Evolutionary conservation across 805 yeast genomes (phyloP).

Genomic region (Ogataea trehalophila): DNA sequence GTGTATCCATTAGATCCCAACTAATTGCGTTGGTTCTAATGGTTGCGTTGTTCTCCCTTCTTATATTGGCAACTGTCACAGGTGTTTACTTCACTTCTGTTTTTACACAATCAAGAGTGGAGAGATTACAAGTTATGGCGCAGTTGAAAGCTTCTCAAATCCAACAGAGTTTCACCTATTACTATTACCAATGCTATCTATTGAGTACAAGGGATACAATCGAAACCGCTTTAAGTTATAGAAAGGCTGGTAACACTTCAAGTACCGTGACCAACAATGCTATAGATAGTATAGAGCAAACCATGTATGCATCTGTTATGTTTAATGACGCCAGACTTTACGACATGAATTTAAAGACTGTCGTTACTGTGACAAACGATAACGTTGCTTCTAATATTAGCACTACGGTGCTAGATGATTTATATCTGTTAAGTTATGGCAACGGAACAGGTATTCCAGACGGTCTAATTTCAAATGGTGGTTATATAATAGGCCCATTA

Average conservation of each 20-base stretch:
- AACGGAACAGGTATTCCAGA: conserved; percentile 34
- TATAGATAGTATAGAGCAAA: conserved; percentile 48
- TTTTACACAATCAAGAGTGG: conserved; percentile 58
- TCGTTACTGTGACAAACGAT: conserved; percentile 39
- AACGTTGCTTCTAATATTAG: conserved; percentile 26
- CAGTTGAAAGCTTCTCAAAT: conserved; percentile 78
- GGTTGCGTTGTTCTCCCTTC: conserved; percentile 58
- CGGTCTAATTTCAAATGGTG: conserved; percentile 36
- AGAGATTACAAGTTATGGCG: conserved; percentile 71
- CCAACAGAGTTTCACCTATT: conserved; percentile 56
- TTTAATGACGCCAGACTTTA: conserved; percentile 65
- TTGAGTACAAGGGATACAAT: conserved; percentile 57
- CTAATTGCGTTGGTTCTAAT: conserved; percentile 64
- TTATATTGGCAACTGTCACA: conserved; percentile 69
- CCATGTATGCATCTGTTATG: conserved; percentile 56
- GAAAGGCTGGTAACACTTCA: conserved; percentile 70
- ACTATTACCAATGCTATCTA: conserved; percentile 66
- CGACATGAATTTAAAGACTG: conserved; percentile 49
- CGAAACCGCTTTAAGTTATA: conserved; percentile 53
- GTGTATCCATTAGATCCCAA: conserved; percentile 70
- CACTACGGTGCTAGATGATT: conserved; percentile 37
- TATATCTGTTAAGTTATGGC: conserved; percentile 27
- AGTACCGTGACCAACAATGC: conserved; percentile 43
- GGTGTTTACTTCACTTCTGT: conserved; percentile 69
- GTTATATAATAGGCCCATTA: conserved; percentile 66